phyloP scores from a whole-genome alignment of 495 filamentous ascomycete species.

The Staphylotrichum longicolle region DNA sequence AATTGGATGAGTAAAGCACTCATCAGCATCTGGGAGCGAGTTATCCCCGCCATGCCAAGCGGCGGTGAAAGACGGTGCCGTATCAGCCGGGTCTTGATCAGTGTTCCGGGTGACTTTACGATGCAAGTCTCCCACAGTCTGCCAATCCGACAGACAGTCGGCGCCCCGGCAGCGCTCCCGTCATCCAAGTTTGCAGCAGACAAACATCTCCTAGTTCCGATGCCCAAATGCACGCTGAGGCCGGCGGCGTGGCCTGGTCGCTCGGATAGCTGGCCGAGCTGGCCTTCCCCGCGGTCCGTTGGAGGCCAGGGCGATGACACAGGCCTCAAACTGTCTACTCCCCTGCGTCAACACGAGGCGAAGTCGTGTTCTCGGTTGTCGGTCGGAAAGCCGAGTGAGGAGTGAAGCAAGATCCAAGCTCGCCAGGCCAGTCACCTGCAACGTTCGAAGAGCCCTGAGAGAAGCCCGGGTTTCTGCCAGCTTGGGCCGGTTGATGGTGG shows the following conservation, averaged over 20 bases:
- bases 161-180: not conserved
- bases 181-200: not conserved
- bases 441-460: not conserved
- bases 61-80: not conserved
- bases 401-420: too few relatives aligned
- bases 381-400: not conserved
- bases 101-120: not conserved
- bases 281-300: conserved; percentile 9
- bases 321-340: conserved; percentile 13
- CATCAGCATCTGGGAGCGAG: not conserved
- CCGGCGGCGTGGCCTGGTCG: conserved; percentile 4
- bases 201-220: not conserved
- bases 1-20: conserved; percentile 7
- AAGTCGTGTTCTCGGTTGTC: not conserved
- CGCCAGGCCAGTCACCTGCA: too few relatives aligned
- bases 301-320: conserved; percentile 15
- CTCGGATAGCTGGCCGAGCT: not conserved
- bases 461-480: too few relatives aligned
- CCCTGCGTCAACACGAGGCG: not conserved
- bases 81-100: not conserved
- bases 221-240: not conserved
- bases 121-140: too few relatives aligned
- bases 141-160: not conserved
- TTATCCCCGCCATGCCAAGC: not conserved
- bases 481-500: not conserved